Conservation (phyloP, 2,329 filamentous ascomycete genomes). For the Helotiales sp. region DNA sequence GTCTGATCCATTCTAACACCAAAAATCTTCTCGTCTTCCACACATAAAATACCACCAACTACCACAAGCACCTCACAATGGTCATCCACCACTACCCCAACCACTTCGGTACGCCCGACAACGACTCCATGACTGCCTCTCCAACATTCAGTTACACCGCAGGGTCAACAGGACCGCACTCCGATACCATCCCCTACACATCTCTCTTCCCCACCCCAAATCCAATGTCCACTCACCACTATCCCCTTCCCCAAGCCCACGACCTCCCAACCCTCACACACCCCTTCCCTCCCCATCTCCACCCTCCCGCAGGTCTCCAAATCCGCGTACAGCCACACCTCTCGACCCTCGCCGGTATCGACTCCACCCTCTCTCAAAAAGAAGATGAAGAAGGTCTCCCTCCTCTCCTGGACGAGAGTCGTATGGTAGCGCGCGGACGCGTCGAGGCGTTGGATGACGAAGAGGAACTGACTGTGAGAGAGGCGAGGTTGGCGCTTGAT, state of each 20-base stretch:
- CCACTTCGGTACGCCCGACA: neutral
- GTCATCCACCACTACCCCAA: neutral
- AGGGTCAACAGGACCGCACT: too few relatives aligned
- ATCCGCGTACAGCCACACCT: neutral
- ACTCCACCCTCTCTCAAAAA: neutral
- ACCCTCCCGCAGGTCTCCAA: neutral
- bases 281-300: neutral
- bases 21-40: too few relatives aligned
- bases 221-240: neutral
- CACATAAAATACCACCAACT: neutral
- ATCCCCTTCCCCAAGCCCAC: neutral
- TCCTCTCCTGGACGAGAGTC: neutral
- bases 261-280: neutral
- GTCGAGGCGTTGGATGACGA: neutral
- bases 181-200: neutral
- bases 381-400: neutral
- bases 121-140: neutral
- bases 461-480: neutral
- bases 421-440: neutral
- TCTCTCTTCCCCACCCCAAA: neutral
- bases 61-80: neutral
- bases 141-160: neutral
- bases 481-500: conserved; percentile 18
- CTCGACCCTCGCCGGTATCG: neutral
- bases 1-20: too few relatives aligned